A percentile compares a stretch with the other conserved stretches of the same genome.
Conservation (phyloP, 2,329 filamentous ascomycete genomes). For the Pyrenochaeta sp. region DNA sequence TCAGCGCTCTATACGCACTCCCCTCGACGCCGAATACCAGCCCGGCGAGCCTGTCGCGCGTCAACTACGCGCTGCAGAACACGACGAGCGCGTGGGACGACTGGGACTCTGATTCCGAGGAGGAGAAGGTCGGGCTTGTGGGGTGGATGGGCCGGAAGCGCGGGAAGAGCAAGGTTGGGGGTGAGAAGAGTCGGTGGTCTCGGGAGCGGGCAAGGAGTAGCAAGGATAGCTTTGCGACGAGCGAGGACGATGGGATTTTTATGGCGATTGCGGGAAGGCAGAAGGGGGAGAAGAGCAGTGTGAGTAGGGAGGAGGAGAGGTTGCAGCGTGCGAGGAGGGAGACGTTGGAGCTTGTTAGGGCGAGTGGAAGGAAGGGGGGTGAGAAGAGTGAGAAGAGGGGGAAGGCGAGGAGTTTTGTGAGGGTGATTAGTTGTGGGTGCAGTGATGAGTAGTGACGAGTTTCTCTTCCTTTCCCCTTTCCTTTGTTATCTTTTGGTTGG, state of each 20-base stretch:
- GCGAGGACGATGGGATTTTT: constrained; percentile 6
- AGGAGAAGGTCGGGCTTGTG: constrained; percentile 39
- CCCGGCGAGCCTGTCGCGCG: constrained; percentile 25
- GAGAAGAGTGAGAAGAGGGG: constrained; percentile 24
- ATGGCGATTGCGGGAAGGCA: constrained; percentile 1
- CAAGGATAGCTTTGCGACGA: constrained; percentile 19
- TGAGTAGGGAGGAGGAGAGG: constrained; percentile 12
- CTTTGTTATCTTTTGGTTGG: constrained; percentile 2
- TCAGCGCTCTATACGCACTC: constrained; percentile 33
- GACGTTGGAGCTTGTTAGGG: constrained; percentile 3
- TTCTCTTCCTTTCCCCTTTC: not conserved
- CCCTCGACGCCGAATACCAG: constrained; percentile 19
- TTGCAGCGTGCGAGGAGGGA: constrained; percentile 6
- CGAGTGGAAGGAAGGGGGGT: constrained; percentile 2
- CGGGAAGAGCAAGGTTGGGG: constrained; percentile 19
- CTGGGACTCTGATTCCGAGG: constrained; percentile 43
- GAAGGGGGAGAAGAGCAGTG: not conserved
- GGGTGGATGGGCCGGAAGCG: constrained; percentile 28
- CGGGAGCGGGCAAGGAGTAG: too few relatives aligned
- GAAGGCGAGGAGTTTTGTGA: constrained; percentile 36
- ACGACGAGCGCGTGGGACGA: constrained; percentile 47
- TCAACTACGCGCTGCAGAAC: constrained; percentile 37
- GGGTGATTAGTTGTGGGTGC: constrained; percentile 44
- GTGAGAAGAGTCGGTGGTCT: too few relatives aligned
- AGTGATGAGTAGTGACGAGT: constrained; percentile 6